A percentile compares a stretch with the other conserved stretches of the same genome.
Conservation (phyloP, 257 asterid genomes). For the Solanum boliviense region DNA sequence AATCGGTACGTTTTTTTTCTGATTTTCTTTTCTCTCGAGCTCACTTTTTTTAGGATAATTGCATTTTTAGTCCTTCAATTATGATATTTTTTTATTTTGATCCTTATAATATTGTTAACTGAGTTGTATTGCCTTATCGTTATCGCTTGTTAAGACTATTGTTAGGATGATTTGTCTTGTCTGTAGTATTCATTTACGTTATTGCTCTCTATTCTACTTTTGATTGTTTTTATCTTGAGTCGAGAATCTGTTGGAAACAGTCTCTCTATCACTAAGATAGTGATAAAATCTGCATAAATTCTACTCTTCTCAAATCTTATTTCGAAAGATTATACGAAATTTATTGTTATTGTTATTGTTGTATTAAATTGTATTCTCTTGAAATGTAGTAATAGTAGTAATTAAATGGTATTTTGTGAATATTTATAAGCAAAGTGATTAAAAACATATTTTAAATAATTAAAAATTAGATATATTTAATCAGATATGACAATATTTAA, state of each 20-base stretch:
- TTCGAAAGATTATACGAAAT: too few species aligned
- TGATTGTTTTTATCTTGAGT: not conserved
- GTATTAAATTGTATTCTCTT: too few species aligned
- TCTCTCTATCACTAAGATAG: too few species aligned
- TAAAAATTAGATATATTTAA: too few species aligned
- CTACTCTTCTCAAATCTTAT: not conserved
- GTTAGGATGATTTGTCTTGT: too few species aligned
- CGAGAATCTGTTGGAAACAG: not conserved
- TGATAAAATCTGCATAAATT: too few species aligned
- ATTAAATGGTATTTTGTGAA: not conserved
- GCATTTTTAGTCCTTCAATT: not conserved
- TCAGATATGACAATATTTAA: too few species aligned
- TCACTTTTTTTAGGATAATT: not conserved
- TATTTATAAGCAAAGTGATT: not conserved
- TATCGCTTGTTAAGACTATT: too few species aligned
- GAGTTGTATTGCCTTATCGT: too few species aligned
- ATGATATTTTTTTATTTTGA: not conserved
- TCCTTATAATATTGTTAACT: not conserved
- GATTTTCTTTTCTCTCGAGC: not conserved
- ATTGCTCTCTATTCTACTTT: too few species aligned
- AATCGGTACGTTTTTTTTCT: not conserved
- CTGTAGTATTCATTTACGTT: too few species aligned
- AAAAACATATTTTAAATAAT: not conserved
- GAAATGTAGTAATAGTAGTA: not conserved
- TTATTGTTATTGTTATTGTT: not conserved